phyloP scores from a whole-genome alignment of 805 yeast species.

The Kazachstania viticola region DNA sequence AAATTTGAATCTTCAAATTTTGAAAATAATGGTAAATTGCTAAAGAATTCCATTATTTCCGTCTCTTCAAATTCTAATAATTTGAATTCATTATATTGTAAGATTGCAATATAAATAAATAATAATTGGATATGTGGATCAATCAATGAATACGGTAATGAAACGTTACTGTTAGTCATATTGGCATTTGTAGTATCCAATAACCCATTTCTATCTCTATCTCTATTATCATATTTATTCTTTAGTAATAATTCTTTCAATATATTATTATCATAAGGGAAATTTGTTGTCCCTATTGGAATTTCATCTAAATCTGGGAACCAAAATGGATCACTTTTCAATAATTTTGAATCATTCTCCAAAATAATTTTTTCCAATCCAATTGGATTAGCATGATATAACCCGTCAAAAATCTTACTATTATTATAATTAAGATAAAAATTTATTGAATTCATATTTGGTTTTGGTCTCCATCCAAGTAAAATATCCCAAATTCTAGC shows the following conservation, averaged over 20 bases:
- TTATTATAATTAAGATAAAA: slow-evolving; percentile 27
- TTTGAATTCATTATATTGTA: slow-evolving; percentile 68
- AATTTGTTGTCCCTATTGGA: slow-evolving; percentile 15
- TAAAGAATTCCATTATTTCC: slow-evolving; percentile 71
- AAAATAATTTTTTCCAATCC: slow-evolving; percentile 3
- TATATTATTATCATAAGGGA: slow-evolving; percentile 20
- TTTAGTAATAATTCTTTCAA: slow-evolving; percentile 19
- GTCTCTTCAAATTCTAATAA: slow-evolving; percentile 81
- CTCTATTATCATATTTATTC: slow-evolving; percentile 14
- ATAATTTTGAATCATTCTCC: slow-evolving; percentile 11
- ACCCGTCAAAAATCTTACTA: slow-evolving; percentile 19
- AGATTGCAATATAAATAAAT: slow-evolving; percentile 64
- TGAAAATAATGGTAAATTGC: slow-evolving; percentile 32
- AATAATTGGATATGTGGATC: slow-evolving; percentile 70
- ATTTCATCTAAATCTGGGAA: slow-evolving; percentile 26
- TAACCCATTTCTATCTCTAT: not conserved
- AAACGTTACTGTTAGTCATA: not conserved
- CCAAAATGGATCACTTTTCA: slow-evolving; percentile 26
- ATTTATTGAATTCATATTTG: slow-evolving; percentile 19
- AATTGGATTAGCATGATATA: slow-evolving; percentile 8
- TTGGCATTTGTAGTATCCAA: not conserved
- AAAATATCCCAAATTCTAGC: slow-evolving; percentile 85
- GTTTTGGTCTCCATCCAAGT: slow-evolving; percentile 59
- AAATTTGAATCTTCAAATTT: slow-evolving; percentile 24
- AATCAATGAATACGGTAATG: slow-evolving; percentile 34